phyloP scores from a whole-genome alignment of 2,329 filamentous ascomycete genomes.

The Diaporthe ilicicola region DNA sequence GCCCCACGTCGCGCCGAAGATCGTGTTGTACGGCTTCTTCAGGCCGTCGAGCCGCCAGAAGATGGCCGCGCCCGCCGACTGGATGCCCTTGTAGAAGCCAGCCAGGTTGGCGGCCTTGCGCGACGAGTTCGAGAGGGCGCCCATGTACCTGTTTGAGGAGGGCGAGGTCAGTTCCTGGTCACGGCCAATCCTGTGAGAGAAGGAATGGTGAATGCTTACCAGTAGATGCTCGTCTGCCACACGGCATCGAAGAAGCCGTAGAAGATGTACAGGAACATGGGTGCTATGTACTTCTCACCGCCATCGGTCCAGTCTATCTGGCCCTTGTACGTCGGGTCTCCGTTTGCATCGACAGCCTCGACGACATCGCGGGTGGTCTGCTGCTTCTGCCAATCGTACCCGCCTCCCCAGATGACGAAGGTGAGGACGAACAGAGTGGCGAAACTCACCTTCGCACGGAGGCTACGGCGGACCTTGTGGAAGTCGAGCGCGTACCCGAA shows the following conservation, averaged over 20 bases:
- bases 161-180: background rate
- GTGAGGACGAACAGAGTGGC: slow-evolving; percentile 72
- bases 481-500: slow-evolving; percentile 78
- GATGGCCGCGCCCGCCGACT: slow-evolving; percentile 85
- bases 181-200: background rate
- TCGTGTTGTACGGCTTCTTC: slow-evolving; percentile 70
- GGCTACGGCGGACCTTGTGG: slow-evolving; percentile 64
- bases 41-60: slow-evolving; percentile 75
- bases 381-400: slow-evolving; percentile 76
- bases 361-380: slow-evolving; percentile 61
- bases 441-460: slow-evolving; percentile 73
- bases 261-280: slow-evolving; percentile 90
- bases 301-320: slow-evolving; percentile 70
- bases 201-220: slow-evolving; percentile 67
- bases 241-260: slow-evolving; percentile 89
- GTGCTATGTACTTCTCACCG: slow-evolving; percentile 70
- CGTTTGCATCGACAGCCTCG: slow-evolving; percentile 33
- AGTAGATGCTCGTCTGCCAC: slow-evolving; percentile 93
- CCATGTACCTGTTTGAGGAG: slow-evolving; percentile 79
- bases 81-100: slow-evolving; percentile 65
- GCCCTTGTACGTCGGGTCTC: slow-evolving; percentile 36
- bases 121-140: slow-evolving; percentile 88
- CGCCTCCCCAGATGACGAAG: slow-evolving; percentile 83
- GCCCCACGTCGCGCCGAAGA: slow-evolving; percentile 79
- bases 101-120: slow-evolving; percentile 92